Conservation (phyloP, 306 rosid genomes). For the Coriaria nepalensis region DNA sequence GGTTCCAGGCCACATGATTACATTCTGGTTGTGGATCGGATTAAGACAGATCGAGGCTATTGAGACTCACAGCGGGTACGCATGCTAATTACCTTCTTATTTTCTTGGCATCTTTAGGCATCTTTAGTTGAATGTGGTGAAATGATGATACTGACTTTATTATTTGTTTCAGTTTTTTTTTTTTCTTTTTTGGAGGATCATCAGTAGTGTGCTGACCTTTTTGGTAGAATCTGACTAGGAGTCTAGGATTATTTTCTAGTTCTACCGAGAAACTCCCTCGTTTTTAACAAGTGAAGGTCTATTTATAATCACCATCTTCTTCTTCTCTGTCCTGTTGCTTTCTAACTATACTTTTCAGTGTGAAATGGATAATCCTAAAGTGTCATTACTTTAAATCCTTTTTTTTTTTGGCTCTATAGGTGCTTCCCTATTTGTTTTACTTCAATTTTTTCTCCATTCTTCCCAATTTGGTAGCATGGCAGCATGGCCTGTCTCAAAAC, state of each 20-base stretch:
- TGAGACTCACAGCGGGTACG: slow-evolving; percentile 78
- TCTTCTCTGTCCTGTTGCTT: too few relatives aligned
- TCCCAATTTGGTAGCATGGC: too few relatives aligned
- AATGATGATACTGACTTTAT: slow-evolving; percentile 20
- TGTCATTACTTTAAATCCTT: too few relatives aligned
- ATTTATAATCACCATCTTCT: too few relatives aligned
- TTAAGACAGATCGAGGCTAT: slow-evolving; percentile 73
- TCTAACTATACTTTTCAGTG: too few relatives aligned
- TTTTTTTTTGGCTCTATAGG: too few relatives aligned
- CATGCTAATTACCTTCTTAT: slow-evolving; percentile 6
- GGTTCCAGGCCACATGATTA: slow-evolving; percentile 68
- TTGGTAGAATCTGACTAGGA: slow-evolving; percentile 17
- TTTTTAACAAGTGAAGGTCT: too few relatives aligned
- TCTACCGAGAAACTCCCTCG: too few relatives aligned
- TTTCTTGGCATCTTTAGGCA: slow-evolving; percentile 8
- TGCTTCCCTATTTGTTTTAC: too few relatives aligned
- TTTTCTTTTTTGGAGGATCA: slow-evolving; percentile 31
- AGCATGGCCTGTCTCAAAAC: too few relatives aligned
- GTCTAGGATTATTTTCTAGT: slow-evolving; percentile 6
- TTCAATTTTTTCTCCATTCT: too few relatives aligned
- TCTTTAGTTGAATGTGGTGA: slow-evolving; percentile 15
- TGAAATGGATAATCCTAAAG: too few relatives aligned
- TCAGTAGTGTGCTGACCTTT: slow-evolving; percentile 24
- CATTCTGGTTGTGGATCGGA: slow-evolving; percentile 79
- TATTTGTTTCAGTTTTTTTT: slow-evolving; percentile 17